A percentile compares a stretch with the other conserved stretches of the same genome.
These are phyloP conservation scores for Berkeleyomyces basicola DNA, from an alignment of 2,329 filamentous ascomycete species.

Conservation along the genomic window DNA sequence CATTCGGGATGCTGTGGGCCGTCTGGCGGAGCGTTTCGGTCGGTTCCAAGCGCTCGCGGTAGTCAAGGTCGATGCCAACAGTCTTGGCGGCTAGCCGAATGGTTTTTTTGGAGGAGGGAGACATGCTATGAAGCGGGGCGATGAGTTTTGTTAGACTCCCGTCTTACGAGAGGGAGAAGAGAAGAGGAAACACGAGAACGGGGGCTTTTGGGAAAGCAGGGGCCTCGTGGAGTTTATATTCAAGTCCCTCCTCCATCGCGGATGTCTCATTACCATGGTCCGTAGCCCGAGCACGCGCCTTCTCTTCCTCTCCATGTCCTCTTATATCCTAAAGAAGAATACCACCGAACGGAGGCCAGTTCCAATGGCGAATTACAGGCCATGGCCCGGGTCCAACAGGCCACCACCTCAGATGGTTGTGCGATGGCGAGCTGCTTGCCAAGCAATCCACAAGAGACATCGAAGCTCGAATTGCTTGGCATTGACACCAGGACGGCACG, in stretches of 20 bases:
- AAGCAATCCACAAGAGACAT: background rate
- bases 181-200: background rate
- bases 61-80: slow-evolving; percentile 20
- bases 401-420: background rate
- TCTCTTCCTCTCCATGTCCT: background rate
- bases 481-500: background rate
- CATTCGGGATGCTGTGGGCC: slow-evolving; percentile 13
- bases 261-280: background rate
- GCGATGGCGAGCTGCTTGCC: background rate
- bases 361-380: background rate
- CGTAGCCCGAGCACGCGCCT: background rate
- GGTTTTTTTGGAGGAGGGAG: slow-evolving; percentile 13
- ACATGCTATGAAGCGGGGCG: background rate
- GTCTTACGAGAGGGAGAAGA: background rate
- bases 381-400: background rate
- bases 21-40: slow-evolving; percentile 18
- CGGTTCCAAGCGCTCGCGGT: slow-evolving; percentile 18
- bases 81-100: slow-evolving; percentile 18
- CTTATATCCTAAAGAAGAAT: background rate
- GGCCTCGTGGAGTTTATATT: background rate
- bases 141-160: background rate
- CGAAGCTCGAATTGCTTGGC: background rate
- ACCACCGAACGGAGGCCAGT: background rate
- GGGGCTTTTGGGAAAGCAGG: background rate
- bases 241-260: background rate